phyloP scores from a whole-genome alignment of 2,329 filamentous ascomycete genomes.

The Trichoderma guizhouense region DNA sequence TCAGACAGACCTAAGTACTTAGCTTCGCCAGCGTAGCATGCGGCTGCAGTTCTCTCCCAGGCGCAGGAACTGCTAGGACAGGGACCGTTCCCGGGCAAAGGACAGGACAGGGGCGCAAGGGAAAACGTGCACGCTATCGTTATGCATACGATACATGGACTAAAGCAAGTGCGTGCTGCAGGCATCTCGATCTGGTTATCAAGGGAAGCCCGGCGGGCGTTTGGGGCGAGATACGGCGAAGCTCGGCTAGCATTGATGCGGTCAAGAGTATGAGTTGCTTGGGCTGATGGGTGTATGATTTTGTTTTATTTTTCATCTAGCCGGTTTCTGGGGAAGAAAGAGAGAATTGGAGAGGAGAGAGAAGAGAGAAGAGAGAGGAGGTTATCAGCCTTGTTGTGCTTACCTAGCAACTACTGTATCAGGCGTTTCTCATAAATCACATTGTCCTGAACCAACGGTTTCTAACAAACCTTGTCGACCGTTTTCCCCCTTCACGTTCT shows the following conservation, averaged over 20 bases:
- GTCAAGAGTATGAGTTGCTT: conserved; percentile 7
- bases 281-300: not conserved
- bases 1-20: not conserved
- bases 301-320: not conserved
- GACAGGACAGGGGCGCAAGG: not conserved
- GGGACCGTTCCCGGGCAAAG: not conserved
- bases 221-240: not conserved
- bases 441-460: not conserved
- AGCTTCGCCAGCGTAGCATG: not conserved
- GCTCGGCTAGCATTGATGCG: conserved; percentile 15
- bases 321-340: not conserved
- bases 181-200: conserved; percentile 18
- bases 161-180: conserved; percentile 17
- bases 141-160: conserved; percentile 17
- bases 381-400: not conserved
- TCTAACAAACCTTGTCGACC: not conserved
- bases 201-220: not conserved
- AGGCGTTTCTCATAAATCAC: not conserved
- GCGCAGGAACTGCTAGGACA: conserved; percentile 8
- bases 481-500: not conserved
- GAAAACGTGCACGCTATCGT: conserved; percentile 16
- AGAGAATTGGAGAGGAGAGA: not conserved
- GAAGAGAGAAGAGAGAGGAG: not conserved
- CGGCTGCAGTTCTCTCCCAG: not conserved
- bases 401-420: not conserved